Base-by-base conservation (phyloP, 2,329 filamentous ascomycete species). In the Rutstroemia sp. region DNA sequence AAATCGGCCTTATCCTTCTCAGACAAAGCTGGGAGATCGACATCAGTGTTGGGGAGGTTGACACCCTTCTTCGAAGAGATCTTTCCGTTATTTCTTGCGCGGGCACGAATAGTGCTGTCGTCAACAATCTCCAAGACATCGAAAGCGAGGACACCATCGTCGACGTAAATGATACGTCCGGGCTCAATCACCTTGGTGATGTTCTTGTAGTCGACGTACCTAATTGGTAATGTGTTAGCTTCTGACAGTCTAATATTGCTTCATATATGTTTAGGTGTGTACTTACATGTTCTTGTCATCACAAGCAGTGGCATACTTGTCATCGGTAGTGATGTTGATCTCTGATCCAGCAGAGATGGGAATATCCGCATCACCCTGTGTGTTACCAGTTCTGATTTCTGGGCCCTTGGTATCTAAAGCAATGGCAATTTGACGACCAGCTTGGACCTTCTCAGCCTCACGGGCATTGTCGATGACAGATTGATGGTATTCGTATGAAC, bases 121-220 rank as follows among this genome's bases (percentile, higher is more conserved):
- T 99, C 89, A 63, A 88, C 81, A 66, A 99, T 80, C 71, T 90
- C 83, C 65, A 96, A 74, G 61, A 99, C 94, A 71, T 96, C 88
- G 68, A 99, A 97, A 25, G 92, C 95, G 67, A 97, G 86, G 65
- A 99, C 92, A 75, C 94, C 94, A 70, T 99, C 94, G 70, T 99
- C 94, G 67, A 99, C 94, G 77, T 95, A 99, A 80, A 99, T 95
- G 74, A 88, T 86, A 69, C 94, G 92, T 70, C 92, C 94, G 59
- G 83, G 79, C 72, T 88, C 76, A 71, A 99, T 97, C 68, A 99
- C 94, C 79, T 95, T 96, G 77, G 92, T 96, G 76, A 99, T 97
- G 82, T 99, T 99, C 86, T 95, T 95, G 82, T 99, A 97, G 80
- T 97, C 92, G 70, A 97, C 88, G 71, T 91, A 96, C 86, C 89